A percentile compares a stretch with the other conserved stretches of the same genome.
phyloP scores from a whole-genome alignment of 2,329 filamentous ascomycete species.

The Alternaria incomplexa region DNA sequence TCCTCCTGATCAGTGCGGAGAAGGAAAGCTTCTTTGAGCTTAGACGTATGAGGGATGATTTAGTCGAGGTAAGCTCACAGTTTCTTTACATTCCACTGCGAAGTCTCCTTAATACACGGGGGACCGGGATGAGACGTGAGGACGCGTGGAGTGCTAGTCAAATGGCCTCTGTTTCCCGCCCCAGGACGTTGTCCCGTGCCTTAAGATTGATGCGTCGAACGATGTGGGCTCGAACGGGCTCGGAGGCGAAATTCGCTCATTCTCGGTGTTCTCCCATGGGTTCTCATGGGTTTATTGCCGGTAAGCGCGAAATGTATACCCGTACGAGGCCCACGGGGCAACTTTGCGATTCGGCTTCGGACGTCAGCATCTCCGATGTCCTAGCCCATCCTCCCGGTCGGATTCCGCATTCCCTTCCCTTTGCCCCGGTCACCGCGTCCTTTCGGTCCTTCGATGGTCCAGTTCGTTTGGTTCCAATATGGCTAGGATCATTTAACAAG shows the following conservation, averaged over 20 bases:
- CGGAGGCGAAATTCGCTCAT: conserved; percentile 1
- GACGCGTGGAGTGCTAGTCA: conserved; percentile 3
- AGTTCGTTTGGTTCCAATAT: background rate
- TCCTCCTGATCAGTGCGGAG: conserved; percentile 89
- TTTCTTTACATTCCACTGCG: conserved; percentile 13
- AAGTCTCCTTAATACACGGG: conserved; percentile 17
- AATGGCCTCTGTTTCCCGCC: background rate
- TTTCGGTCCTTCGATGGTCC: background rate
- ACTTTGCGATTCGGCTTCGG: conserved; percentile 5
- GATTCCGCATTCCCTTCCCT: background rate
- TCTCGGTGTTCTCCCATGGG: background rate
- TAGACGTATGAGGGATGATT: conserved; percentile 70
- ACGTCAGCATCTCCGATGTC: background rate
- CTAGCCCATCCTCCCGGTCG: background rate
- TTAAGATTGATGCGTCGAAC: background rate
- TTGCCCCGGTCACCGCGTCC: background rate
- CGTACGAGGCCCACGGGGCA: background rate
- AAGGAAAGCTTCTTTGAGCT: conserved; percentile 94
- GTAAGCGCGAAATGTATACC: background rate
- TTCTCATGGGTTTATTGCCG: background rate
- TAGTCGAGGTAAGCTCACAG: conserved; percentile 58
- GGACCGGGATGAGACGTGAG: background rate
- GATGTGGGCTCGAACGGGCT: conserved; percentile 5
- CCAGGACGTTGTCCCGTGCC: background rate
- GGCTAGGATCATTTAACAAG: background rate